A percentile compares a stretch with the other conserved stretches of the same genome.
phyloP scores from a whole-genome alignment of 1,139 yeast genomes.

The Candida mesenterica region DNA sequence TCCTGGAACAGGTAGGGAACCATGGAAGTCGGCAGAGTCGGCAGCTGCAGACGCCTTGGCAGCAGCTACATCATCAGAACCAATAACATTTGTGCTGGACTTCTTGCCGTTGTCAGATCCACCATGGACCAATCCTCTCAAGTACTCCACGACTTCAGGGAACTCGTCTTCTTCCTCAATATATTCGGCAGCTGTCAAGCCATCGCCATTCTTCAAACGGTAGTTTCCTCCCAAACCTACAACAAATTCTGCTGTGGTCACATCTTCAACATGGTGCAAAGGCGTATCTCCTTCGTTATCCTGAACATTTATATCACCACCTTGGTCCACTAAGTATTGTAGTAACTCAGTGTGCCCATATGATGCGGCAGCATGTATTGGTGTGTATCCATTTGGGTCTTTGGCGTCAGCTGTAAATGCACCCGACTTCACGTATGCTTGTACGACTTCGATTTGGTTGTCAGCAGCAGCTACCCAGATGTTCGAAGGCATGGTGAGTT shows the following conservation, averaged over 20 bases:
- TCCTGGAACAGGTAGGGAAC: constrained; percentile 42
- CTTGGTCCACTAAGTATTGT: constrained; percentile 51
- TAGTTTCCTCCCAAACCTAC: constrained; percentile 69
- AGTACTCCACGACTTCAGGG: constrained; percentile 70
- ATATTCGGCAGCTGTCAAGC: constrained; percentile 65
- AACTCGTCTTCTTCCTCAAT: constrained; percentile 84
- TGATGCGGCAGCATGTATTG: constrained; percentile 95
- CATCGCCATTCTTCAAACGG: constrained; percentile 64
- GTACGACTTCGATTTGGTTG: constrained; percentile 61
- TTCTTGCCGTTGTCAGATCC: constrained; percentile 16
- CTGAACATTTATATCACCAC: constrained; percentile 78
- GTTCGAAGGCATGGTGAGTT: constrained; percentile 34
- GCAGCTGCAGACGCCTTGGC: constrained; percentile 7
- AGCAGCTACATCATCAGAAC: not conserved
- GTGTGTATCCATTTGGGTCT: constrained; percentile 93
- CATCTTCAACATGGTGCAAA: constrained; percentile 82
- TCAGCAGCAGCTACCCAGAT: constrained; percentile 97
- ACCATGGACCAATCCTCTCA: constrained; percentile 48
- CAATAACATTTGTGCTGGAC: too few relatives aligned
- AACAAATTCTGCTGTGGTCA: constrained; percentile 59
- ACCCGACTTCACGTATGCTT: constrained; percentile 51
- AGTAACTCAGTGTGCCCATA: constrained; percentile 79
- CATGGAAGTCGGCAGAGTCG: constrained; percentile 16
- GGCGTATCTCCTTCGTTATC: constrained; percentile 97
- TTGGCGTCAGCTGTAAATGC: constrained; percentile 63